A percentile compares a stretch with the other conserved stretches of the same genome.
phyloP scores from a whole-genome alignment of 257 asterid species.

The Solanum paucissectum region DNA sequence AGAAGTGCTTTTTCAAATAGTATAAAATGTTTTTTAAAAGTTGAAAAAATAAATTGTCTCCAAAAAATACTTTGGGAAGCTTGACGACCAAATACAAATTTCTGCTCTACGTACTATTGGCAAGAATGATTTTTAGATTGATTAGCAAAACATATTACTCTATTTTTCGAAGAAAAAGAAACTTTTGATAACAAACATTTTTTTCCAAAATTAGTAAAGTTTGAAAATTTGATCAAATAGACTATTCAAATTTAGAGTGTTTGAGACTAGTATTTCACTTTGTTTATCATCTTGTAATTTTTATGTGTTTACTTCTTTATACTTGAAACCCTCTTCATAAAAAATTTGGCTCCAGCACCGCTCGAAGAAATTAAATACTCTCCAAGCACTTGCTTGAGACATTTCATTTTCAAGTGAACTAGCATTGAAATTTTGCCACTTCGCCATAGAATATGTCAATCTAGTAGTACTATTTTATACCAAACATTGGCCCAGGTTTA shows the following conservation, averaged over 20 bases:
- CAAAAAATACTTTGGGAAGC: no score
- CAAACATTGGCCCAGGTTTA: not conserved
- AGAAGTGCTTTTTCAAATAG: no score
- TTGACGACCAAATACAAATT: no score
- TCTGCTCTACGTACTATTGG: no score
- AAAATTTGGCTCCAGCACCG: fast-evolving
- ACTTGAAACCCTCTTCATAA: no score
- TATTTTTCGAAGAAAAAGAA: no score
- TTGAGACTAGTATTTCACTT: no score
- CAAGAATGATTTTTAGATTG: not conserved
- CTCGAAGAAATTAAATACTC: not conserved
- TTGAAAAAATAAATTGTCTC: no score
- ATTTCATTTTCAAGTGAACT: not conserved
- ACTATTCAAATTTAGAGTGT: no score
- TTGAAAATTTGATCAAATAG: not conserved
- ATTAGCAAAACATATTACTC: not conserved
- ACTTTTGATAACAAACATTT: not conserved
- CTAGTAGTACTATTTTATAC: not conserved
- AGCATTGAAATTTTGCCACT: not conserved
- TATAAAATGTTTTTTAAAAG: no score
- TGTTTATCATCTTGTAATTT: not conserved
- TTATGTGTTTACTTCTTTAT: no score
- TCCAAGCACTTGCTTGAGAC: not conserved
- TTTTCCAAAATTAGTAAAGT: not conserved
- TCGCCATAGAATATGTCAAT: not conserved